Base-by-base conservation (phyloP, 495 filamentous ascomycete genomes). In the Aeminium ludgeri region DNA sequence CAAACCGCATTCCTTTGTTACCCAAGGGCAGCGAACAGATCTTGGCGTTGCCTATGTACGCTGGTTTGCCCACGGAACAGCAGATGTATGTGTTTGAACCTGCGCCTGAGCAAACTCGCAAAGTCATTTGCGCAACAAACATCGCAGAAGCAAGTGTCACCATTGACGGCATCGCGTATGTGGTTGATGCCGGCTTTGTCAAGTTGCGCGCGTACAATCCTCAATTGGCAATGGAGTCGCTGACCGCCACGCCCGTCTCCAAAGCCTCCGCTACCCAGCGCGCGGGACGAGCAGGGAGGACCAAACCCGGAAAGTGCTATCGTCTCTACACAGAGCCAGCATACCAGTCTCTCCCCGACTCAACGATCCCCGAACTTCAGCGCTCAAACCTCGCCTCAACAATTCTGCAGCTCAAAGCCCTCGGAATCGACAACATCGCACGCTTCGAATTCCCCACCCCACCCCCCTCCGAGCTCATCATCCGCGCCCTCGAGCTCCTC, bases 341-440 rank as follows among this genome's bases (percentile, higher is more conserved):
- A 4, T 92, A 76, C 54, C 68, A 73, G 36, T 52, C 59, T 18
- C 66, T 99, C n/a, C 66, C 70, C 7, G 83, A 82, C 47, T 66
- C 75, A 18, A 87, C 78, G 1, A 63, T 84, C 2, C 87, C 91
- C 1, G 89, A 99, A 58, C 87, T 96, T 35, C 87, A 95, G 54
- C 71, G 91, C 36, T 86, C 82, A 17, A 91, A 95, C 54, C 73
- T 99, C 30, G 86, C 89, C 0, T 83, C 87, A 0, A 73, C 84
- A 18, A 72, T 99, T 34, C 74, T 96, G 43, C 86, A 96, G 58
- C 73, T 99, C 39, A 95, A 96, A 59, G 89, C 87, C 13, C 67
- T 99, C 13, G 91, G 91, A 0, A 91, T 99, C 51, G 86, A 93
- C 58, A 96, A 99, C 57, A 79, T 96, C 20, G 73, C 82, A 6